Percentiles rank a stretch among this genome's conserved stretches.
phyloP scores from a whole-genome alignment of 768 basidiomycete genomes.

The Macrolepiota dolichaula region DNA sequence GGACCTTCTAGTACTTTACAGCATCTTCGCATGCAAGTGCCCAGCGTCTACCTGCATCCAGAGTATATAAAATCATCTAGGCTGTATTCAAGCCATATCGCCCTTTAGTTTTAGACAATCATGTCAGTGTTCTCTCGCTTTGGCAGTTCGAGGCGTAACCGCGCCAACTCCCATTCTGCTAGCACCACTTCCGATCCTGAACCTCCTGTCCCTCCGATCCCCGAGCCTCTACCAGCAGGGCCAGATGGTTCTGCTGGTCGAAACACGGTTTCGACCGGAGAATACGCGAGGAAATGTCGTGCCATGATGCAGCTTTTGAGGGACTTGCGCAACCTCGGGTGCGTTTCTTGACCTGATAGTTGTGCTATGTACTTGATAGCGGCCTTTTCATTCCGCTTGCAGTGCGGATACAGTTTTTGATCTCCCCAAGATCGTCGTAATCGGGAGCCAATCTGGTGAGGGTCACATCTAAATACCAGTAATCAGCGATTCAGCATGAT shows the following conservation, averaged over 20 bases:
- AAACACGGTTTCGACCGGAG: constrained; percentile 8
- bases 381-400: not conserved
- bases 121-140: not conserved
- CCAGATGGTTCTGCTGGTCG: not conserved
- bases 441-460: constrained; percentile 53
- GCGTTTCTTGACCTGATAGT: not conserved
- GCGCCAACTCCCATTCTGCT: not conserved
- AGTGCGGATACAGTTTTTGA: constrained; percentile 27
- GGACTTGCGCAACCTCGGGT: constrained; percentile 39
- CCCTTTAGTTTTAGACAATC: not conserved
- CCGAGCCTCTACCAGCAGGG: not conserved
- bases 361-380: not conserved
- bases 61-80: not conserved
- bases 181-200: not conserved
- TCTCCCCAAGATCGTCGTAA: constrained; percentile 50
- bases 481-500: not conserved
- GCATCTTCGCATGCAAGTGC: not conserved
- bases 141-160: not conserved
- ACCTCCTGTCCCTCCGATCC: not conserved
- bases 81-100: not conserved
- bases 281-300: constrained; percentile 37
- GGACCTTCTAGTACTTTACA: too few relatives aligned
- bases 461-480: not conserved
- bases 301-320: constrained; percentile 36
- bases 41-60: not conserved